phyloP scores from a whole-genome alignment of 2,329 filamentous ascomycete genomes.

The Didymella arachidicola region DNA sequence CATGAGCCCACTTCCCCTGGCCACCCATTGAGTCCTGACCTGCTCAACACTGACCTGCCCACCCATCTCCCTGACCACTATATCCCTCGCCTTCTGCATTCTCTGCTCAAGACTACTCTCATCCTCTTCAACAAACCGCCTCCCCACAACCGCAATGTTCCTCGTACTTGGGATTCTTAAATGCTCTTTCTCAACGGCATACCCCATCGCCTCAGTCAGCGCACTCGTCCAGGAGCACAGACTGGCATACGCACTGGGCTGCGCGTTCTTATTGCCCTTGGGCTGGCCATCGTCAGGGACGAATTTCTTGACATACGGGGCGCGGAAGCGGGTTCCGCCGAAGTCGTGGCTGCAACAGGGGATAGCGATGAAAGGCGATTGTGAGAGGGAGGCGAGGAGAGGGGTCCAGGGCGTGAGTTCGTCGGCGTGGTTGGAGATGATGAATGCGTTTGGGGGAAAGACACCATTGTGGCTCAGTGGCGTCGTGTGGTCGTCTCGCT shows the following conservation, averaged over 20 bases:
- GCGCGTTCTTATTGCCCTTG: constrained; percentile 39
- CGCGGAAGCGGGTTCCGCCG: constrained; percentile 75
- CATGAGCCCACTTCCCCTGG: constrained; percentile 58
- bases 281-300: constrained; percentile 28
- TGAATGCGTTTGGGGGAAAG: constrained; percentile 80
- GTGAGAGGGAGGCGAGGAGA: constrained; percentile 77
- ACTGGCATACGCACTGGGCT: constrained; percentile 78
- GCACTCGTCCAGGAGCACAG: constrained; percentile 79
- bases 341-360: constrained; percentile 94
- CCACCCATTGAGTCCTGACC: constrained; percentile 61
- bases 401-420: constrained; percentile 97
- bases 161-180: constrained; percentile 90
- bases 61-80: constrained; percentile 65
- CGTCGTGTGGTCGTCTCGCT: no score
- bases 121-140: constrained; percentile 47
- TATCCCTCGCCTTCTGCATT: constrained; percentile 65
- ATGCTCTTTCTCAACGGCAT: constrained; percentile 80
- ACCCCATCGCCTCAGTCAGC: constrained; percentile 76
- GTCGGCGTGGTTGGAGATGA: constrained; percentile 96
- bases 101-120: constrained; percentile 65
- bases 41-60: constrained; percentile 48
- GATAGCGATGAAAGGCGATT: constrained; percentile 87
- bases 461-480: constrained; percentile 62
- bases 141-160: constrained; percentile 82
- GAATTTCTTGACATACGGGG: constrained; percentile 49